Conservation (phyloP, 2,329 filamentous ascomycete species). For the Aspergillus sp. region DNA sequence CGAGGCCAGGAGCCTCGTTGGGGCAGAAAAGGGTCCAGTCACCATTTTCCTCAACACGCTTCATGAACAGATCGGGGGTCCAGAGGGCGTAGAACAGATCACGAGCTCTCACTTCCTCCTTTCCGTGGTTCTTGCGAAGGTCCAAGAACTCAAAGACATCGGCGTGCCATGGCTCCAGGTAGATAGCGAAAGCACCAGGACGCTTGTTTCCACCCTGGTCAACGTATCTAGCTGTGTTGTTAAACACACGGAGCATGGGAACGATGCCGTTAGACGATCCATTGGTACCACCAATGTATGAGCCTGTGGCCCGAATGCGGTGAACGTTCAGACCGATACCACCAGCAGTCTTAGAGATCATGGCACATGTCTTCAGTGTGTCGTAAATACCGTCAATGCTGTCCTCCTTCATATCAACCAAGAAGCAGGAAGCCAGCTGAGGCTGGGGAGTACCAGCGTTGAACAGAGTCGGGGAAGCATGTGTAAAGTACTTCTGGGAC, state of each 20-base stretch:
- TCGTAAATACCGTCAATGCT: slow-evolving; percentile 99
- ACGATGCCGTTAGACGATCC: slow-evolving; percentile 96
- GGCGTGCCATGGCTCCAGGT: slow-evolving; percentile 97
- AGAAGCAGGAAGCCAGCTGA: slow-evolving; percentile 96
- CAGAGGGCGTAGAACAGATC: slow-evolving; percentile 97
- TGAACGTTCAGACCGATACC: slow-evolving; percentile 97
- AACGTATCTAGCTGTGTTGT: slow-evolving; percentile 98
- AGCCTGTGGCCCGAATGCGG: slow-evolving; percentile 93
- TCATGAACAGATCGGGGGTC: slow-evolving; percentile 99
- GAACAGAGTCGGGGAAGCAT: slow-evolving; percentile 96
- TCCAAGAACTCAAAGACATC: slow-evolving; percentile 98
- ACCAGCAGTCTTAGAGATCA: slow-evolving; percentile 99
- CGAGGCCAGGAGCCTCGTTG: slow-evolving; percentile 90
- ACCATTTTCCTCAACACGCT: slow-evolving; percentile 94
- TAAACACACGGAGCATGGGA: slow-evolving; percentile 98
- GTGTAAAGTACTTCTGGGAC: slow-evolving; percentile 98
- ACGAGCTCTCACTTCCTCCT: slow-evolving; percentile 94
- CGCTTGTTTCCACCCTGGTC: slow-evolving; percentile 99
- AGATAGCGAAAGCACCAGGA: slow-evolving; percentile 96
- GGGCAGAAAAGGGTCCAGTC: slow-evolving; percentile 99
- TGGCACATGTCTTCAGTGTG: slow-evolving; percentile 96
- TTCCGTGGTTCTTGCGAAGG: slow-evolving; percentile 98
- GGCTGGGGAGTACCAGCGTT: slow-evolving; percentile 93
- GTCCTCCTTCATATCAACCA: slow-evolving; percentile 99
- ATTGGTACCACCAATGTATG: slow-evolving; percentile 97